phyloP scores from a whole-genome alignment of 2,329 filamentous ascomycete species.

The Colletotrichum nymphaeae region DNA sequence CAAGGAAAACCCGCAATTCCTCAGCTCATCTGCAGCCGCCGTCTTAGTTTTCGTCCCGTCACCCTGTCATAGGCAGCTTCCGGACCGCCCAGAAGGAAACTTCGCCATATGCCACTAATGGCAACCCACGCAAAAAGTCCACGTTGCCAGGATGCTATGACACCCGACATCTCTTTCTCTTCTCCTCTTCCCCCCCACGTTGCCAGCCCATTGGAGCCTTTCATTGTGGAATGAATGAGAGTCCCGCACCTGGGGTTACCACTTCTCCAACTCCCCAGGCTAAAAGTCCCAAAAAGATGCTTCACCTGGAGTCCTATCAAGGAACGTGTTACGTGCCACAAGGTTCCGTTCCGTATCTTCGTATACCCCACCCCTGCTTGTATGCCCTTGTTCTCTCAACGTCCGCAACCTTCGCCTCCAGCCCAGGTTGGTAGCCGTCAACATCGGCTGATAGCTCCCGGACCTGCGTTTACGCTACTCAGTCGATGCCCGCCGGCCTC shows the following conservation, averaged over 20 bases:
- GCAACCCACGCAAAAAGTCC: background rate
- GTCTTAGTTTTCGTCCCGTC: background rate
- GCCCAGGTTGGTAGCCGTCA: conserved; percentile 13
- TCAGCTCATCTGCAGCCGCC: conserved; percentile 28
- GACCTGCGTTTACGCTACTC: conserved; percentile 11
- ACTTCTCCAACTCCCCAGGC: background rate
- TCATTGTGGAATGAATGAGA: background rate
- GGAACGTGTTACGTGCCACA: conserved; percentile 2
- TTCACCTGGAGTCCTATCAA: background rate
- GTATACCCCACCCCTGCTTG: background rate
- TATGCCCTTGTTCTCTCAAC: conserved; percentile 1
- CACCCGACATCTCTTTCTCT: background rate
- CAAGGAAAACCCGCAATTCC: conserved; percentile 23
- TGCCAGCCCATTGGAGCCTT: conserved; percentile 22
- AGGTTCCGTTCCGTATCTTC: background rate
- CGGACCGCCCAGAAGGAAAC: background rate
- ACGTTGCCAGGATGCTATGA: background rate
- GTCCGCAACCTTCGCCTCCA: conserved; percentile 4
- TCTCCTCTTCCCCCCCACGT: conserved; percentile 1
- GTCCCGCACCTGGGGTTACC: background rate
- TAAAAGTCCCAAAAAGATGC: background rate
- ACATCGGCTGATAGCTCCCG: conserved; percentile 28
- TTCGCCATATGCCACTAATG: background rate
- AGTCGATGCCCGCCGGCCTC: background rate
- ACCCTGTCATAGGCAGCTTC: conserved; percentile 9